phyloP scores from a whole-genome alignment of 2,329 filamentous ascomycete genomes.

The Chlorencoelia australis region DNA sequence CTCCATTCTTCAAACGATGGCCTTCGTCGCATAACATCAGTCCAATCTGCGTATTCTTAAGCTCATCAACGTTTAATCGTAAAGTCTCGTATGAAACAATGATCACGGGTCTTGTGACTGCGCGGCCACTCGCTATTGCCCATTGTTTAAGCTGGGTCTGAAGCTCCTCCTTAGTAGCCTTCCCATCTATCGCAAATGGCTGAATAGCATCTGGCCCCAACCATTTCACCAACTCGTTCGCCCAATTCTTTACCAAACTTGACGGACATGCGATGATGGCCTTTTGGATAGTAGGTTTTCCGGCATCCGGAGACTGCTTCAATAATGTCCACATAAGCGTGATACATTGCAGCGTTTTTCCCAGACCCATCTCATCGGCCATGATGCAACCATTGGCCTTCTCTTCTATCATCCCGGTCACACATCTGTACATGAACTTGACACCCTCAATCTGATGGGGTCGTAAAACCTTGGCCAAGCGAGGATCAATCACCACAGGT shows the following conservation, averaged over 20 bases:
- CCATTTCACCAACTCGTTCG: constrained; percentile 95
- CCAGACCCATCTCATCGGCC: constrained; percentile 98
- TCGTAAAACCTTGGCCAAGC: constrained; percentile 76
- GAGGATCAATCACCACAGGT: constrained; percentile 94
- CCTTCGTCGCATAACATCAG: constrained; percentile 93
- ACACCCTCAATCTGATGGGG: constrained; percentile 98
- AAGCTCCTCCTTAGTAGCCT: constrained; percentile 88
- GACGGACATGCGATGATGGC: constrained; percentile 95
- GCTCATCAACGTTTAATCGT: constrained; percentile 78
- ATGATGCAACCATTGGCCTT: constrained; percentile 97
- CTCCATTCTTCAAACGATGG: constrained; percentile 91
- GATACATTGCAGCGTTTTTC: constrained; percentile 96
- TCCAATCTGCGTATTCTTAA: constrained; percentile 84
- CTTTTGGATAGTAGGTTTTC: constrained; percentile 88
- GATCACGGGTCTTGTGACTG: constrained; percentile 83
- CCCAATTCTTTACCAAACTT: constrained; percentile 95
- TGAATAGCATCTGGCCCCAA: constrained; percentile 82
- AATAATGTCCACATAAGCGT: constrained; percentile 91
- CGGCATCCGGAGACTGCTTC: constrained; percentile 93
- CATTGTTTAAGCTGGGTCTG: constrained; percentile 86
- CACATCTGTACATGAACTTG: constrained; percentile 91
- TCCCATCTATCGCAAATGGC: constrained; percentile 94
- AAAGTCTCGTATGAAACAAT: constrained; percentile 98
- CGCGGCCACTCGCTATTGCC: constrained; percentile 83
- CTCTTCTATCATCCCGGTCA: constrained; percentile 88